A percentile compares a stretch with the other conserved stretches of the same genome.
phyloP scores from a whole-genome alignment of 805 yeast species.

The Saccharomycopsis babjevae region DNA sequence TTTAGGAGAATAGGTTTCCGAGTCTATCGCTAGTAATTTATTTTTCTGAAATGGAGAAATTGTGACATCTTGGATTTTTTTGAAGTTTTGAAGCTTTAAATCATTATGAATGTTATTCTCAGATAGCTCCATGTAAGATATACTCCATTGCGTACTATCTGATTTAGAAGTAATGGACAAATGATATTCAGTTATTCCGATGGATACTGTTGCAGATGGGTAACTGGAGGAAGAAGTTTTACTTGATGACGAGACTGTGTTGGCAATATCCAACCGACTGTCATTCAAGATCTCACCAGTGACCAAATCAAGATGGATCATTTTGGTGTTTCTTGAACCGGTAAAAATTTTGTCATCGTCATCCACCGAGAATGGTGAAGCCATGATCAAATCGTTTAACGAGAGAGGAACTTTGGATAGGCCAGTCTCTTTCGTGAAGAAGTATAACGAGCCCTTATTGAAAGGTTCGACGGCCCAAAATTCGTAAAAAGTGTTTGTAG shows the following conservation, averaged over 20 bases:
- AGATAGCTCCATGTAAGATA: constrained; percentile 83
- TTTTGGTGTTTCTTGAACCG: constrained; percentile 67
- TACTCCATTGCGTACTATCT: constrained; percentile 61
- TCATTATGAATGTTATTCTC: constrained; percentile 67
- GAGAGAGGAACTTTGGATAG: constrained; percentile 74
- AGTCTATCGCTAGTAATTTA: constrained; percentile 66
- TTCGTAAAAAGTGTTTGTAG: constrained; percentile 20
- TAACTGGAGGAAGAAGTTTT: constrained; percentile 23
- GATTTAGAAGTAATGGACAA: constrained; percentile 61
- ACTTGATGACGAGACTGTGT: not conserved
- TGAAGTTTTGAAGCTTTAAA: constrained; percentile 36
- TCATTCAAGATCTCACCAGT: constrained; percentile 55
- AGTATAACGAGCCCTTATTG: constrained; percentile 74
- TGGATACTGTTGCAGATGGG: constrained; percentile 27
- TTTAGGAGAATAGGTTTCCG: constrained; percentile 54
- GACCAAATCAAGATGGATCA: constrained; percentile 60
- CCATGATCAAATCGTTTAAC: constrained; percentile 63
- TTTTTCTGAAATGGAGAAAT: constrained; percentile 79
- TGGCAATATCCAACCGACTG: not conserved
- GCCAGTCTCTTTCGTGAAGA: constrained; percentile 65
- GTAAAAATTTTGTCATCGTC: constrained; percentile 77
- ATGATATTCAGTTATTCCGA: constrained; percentile 68
- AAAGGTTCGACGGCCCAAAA: constrained; percentile 89
- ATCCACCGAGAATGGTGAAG: constrained; percentile 80
- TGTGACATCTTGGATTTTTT: constrained; percentile 61